phyloP scores from a whole-genome alignment of 305 asterid genomes.

The Solanum hybrid region DNA sequence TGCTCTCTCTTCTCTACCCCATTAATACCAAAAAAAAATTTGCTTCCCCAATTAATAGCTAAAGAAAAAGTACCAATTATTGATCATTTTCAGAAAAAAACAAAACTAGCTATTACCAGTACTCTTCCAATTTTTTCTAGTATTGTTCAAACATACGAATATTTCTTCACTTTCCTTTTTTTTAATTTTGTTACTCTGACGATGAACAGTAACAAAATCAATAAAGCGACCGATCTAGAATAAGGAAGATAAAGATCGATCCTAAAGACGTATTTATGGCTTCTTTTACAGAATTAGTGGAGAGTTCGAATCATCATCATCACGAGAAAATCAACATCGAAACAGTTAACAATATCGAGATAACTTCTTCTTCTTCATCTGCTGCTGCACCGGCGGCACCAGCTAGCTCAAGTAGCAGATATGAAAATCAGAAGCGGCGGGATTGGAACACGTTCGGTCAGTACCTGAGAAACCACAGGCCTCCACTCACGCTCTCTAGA shows the following conservation, averaged over 20 bases:
- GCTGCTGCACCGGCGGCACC: slow-evolving; percentile 2
- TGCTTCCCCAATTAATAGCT: slow-evolving; percentile 32
- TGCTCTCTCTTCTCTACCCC: not conserved
- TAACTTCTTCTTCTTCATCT: slow-evolving; percentile 5
- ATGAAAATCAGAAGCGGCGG: slow-evolving; percentile 82
- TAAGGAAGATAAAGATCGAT: not conserved
- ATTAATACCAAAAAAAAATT: not conserved
- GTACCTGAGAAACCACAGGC: slow-evolving; percentile 77
- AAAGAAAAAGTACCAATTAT: not conserved
- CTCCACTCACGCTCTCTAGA: slow-evolving; percentile 69
- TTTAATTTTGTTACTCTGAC: not conserved
- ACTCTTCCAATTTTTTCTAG: not conserved
- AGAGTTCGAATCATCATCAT: slow-evolving; percentile 24
- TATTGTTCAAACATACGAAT: slow-evolving; percentile 3
- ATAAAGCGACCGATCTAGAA: not conserved
- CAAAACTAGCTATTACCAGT: not conserved
- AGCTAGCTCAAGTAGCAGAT: slow-evolving; percentile 44
- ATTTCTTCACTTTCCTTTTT: not conserved
- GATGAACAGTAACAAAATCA: not conserved
- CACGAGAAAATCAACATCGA: not conserved
- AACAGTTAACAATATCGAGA: not conserved
- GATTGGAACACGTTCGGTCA: slow-evolving; percentile 89
- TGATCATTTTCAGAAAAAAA: slow-evolving; percentile 7
- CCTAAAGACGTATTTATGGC: slow-evolving; percentile 15
- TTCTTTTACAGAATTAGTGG: slow-evolving; percentile 40